phyloP scores from a whole-genome alignment of 306 rosid genomes.

The Ormosia emarginata region DNA sequence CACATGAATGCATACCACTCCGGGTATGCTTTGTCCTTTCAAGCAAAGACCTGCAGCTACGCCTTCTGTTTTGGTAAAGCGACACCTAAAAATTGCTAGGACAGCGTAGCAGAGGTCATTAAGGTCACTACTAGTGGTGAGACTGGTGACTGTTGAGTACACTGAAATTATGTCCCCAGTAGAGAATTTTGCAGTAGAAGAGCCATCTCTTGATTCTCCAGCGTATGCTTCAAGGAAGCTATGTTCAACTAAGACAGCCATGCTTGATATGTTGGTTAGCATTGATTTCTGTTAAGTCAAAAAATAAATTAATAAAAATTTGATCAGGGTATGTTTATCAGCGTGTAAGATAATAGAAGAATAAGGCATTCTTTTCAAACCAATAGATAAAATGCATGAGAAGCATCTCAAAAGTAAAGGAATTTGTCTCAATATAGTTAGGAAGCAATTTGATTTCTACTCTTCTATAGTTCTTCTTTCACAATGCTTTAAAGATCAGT shows the following conservation, averaged over 20 bases:
- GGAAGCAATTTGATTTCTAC: neutral
- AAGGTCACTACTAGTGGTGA: conserved; percentile 24
- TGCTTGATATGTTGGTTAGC: conserved; percentile 48
- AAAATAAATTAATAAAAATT: too few species aligned
- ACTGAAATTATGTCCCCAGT: conserved; percentile 59
- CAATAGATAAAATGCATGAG: neutral
- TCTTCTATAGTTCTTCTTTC: neutral
- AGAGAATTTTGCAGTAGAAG: conserved; percentile 46
- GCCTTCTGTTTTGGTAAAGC: conserved; percentile 55
- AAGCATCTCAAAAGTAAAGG: neutral
- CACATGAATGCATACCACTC: conserved; percentile 49
- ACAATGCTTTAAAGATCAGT: neutral
- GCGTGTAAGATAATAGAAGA: neutral
- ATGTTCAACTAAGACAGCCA: conserved; percentile 54
- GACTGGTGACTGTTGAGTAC: conserved; percentile 10
- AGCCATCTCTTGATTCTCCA: conserved; percentile 72
- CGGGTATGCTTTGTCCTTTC: conserved; percentile 52
- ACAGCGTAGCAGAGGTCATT: conserved; percentile 57
- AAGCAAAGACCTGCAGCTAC: conserved; percentile 60
- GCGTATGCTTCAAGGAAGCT: conserved; percentile 67
- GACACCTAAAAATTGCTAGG: conserved; percentile 50
- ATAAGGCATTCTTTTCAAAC: neutral
- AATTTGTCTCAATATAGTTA: neutral
- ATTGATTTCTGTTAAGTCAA: conserved; percentile 53
- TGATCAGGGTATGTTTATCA: neutral